phyloP scores from a whole-genome alignment of 768 basidiomycete species.

The Boletus pseudopeckii region DNA sequence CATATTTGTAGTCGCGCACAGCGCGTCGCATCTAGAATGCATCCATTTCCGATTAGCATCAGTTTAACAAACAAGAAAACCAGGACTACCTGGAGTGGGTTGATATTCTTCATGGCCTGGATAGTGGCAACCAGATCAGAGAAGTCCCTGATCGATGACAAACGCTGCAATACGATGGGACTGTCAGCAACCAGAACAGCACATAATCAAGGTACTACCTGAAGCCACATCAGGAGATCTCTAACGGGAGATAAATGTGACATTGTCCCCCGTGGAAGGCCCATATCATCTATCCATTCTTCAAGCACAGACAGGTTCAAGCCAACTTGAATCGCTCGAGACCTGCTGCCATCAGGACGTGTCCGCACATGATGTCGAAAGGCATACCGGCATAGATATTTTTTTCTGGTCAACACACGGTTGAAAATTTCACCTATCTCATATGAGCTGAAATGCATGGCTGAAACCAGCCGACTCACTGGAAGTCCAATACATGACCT shows the following conservation, averaged over 20 bases:
- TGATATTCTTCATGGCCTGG: conserved; percentile 80
- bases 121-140: conserved; percentile 85
- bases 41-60: background rate
- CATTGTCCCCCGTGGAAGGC: conserved; percentile 73
- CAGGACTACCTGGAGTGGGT: conserved; percentile 76
- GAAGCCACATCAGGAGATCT: conserved; percentile 84
- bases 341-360: conserved; percentile 36
- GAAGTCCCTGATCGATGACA: conserved; percentile 87
- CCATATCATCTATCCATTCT: conserved; percentile 86
- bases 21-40: conserved; percentile 79
- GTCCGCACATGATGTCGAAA: background rate
- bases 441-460: conserved; percentile 5
- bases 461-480: conserved; percentile 51
- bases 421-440: conserved; percentile 78
- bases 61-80: background rate
- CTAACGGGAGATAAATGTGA: conserved; percentile 80
- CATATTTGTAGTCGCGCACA: conserved; percentile 89
- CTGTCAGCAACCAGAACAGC: background rate
- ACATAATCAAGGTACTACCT: conserved; percentile 42
- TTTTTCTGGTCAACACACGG: conserved; percentile 84
- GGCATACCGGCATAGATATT: conserved; percentile 83
- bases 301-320: conserved; percentile 84
- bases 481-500: conserved; percentile 98
- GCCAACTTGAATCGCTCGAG: conserved; percentile 83
- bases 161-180: conserved; percentile 45